Evolutionary conservation across 116 monocot species (phyloP).

Genomic region (Zostera marina): DNA sequence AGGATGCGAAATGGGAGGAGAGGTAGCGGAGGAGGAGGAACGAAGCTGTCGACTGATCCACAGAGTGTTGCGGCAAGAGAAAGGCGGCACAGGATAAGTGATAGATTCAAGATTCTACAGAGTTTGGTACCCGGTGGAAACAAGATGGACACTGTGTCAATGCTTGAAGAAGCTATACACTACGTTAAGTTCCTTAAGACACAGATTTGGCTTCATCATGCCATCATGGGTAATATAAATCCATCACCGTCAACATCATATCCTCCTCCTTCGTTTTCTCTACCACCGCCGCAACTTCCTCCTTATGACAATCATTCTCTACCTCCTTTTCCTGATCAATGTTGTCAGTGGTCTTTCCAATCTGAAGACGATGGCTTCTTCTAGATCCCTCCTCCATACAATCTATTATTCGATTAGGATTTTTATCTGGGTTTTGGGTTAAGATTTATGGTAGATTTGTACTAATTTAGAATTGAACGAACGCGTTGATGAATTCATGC

Average conservation of each 20-base stretch:
- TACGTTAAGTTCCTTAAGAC: slow-evolving; percentile 91
- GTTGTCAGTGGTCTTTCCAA: not conserved
- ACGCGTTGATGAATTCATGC: too few species aligned
- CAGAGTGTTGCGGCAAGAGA: slow-evolving; percentile 86
- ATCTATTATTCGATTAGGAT: too few species aligned
- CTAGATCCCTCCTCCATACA: too few species aligned
- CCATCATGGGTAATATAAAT: slow-evolving; percentile 7
- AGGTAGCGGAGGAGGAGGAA: slow-evolving; percentile 8
- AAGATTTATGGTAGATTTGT: too few species aligned
- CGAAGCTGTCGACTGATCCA: slow-evolving; percentile 83
- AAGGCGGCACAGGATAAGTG: slow-evolving; percentile 78
- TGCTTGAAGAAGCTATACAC: slow-evolving; percentile 86
- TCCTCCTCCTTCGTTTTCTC: not conserved
- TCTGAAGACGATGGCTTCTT: not conserved
- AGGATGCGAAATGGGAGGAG: slow-evolving; percentile 3
- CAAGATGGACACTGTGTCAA: slow-evolving; percentile 93
- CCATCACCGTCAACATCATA: not conserved
- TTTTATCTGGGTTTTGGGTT: too few species aligned
- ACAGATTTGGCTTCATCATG: slow-evolving; percentile 65
- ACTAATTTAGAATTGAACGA: too few species aligned
- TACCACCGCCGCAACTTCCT: too few species aligned
- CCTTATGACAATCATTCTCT: not conserved
- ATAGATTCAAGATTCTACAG: slow-evolving; percentile 65
- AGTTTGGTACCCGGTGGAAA: slow-evolving; percentile 81
- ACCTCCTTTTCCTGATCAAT: not conserved